A percentile compares a stretch with the other conserved stretches of the same genome.
Conservation (phyloP, 1,284 basidiomycete genomes). For the Erythrobasidium hasegawianum region DNA sequence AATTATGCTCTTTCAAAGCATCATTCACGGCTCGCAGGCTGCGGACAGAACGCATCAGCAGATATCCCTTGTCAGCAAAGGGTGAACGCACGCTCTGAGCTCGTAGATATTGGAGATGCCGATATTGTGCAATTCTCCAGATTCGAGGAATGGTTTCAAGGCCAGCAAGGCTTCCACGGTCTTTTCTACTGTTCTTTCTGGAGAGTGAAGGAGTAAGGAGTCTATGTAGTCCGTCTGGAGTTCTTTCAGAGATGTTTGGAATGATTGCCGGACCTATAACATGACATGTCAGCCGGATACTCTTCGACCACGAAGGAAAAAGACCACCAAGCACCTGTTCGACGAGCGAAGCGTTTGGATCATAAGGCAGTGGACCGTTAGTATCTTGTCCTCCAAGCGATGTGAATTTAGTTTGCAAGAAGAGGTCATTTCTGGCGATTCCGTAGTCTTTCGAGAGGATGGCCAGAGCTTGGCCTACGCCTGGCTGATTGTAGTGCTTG, state of each 20-base stretch:
- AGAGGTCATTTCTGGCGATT: slow-evolving; percentile 61
- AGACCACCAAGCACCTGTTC: slow-evolving; percentile 58
- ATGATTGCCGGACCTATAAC: slow-evolving; percentile 56
- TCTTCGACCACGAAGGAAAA: too few species aligned
- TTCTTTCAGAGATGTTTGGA: slow-evolving; percentile 62
- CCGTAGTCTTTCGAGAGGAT: slow-evolving; percentile 55
- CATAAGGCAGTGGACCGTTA: slow-evolving; percentile 66
- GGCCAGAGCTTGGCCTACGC: slow-evolving; percentile 67
- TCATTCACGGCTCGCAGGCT: neutral
- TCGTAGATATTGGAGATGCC: slow-evolving; percentile 76
- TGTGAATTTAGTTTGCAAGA: slow-evolving; percentile 77
- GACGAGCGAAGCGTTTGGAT: slow-evolving; percentile 56
- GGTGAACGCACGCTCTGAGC: slow-evolving; percentile 47
- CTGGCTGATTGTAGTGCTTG: slow-evolving; percentile 58
- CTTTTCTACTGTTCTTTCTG: slow-evolving; percentile 58
- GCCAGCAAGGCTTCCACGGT: slow-evolving; percentile 49
- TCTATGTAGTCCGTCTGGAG: slow-evolving; percentile 67
- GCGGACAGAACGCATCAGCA: neutral
- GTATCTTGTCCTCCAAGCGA: slow-evolving; percentile 66
- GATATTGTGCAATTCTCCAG: slow-evolving; percentile 54
- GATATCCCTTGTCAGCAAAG: too few species aligned
- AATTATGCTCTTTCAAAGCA: slow-evolving; percentile 57
- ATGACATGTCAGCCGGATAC: neutral
- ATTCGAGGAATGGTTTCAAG: neutral
- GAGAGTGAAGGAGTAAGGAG: slow-evolving; percentile 70